phyloP scores from a whole-genome alignment of 2,329 filamentous ascomycete genomes.

The Pezicula rhizophila region DNA sequence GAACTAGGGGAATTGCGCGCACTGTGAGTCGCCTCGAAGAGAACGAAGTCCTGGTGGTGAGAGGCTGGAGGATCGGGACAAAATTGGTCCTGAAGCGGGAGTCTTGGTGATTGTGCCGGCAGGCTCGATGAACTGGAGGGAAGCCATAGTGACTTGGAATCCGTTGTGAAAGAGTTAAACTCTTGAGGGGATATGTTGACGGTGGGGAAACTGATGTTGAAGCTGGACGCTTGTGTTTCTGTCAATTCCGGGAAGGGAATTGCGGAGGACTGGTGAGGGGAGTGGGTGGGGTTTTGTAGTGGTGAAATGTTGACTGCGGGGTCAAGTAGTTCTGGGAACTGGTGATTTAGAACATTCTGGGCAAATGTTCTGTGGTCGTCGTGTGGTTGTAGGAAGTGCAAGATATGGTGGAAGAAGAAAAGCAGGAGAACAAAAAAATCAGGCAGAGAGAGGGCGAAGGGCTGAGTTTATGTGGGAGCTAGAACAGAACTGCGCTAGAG shows the following conservation, averaged over 20 bases:
- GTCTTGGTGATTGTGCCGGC: constrained; percentile 56
- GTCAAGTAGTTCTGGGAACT: constrained; percentile 30
- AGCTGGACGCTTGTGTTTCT: constrained; percentile 55
- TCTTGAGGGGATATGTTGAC: constrained; percentile 59
- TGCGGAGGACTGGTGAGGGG: constrained; percentile 44
- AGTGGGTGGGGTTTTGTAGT: constrained; percentile 33
- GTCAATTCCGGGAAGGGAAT: constrained; percentile 58
- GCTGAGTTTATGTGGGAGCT: too few relatives aligned
- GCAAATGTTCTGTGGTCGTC: constrained; percentile 28
- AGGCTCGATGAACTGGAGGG: constrained; percentile 59
- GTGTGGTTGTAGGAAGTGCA: constrained; percentile 25
- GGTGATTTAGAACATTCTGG: constrained; percentile 55
- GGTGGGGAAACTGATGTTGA: constrained; percentile 49
- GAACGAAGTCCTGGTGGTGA: constrained; percentile 64
- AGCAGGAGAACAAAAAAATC: constrained; percentile 24
- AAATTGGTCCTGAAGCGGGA: constrained; percentile 35
- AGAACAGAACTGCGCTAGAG: too few relatives aligned
- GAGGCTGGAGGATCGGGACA: constrained; percentile 11
- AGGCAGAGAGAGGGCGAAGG: too few relatives aligned
- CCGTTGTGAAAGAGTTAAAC: constrained; percentile 75
- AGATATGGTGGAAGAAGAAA: constrained; percentile 29
- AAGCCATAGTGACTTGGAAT: constrained; percentile 75
- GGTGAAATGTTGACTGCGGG: constrained; percentile 46
- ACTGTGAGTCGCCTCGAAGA: constrained; percentile 33
- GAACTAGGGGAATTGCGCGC: constrained; percentile 28